Percentiles rank a stretch among this genome's conserved stretches.
These are phyloP conservation scores for Populus pruinosa DNA, from an alignment of 345 rosid genomes.

Conservation along the genomic window DNA sequence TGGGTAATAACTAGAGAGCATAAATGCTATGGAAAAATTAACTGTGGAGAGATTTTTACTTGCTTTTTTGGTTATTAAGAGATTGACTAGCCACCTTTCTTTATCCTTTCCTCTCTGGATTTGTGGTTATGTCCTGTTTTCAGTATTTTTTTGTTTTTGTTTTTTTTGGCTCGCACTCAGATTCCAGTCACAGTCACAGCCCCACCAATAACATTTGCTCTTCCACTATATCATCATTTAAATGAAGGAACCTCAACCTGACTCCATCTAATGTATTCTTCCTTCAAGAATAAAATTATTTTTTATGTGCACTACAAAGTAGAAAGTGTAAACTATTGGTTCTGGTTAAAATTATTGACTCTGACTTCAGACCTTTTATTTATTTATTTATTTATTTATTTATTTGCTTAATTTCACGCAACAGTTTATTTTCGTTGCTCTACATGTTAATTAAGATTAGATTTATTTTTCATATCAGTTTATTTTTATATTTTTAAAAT, in stretches of 20 bases:
- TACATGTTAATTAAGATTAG: no score
- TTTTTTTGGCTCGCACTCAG: no score
- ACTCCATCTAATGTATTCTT: background rate
- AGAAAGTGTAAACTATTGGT: background rate
- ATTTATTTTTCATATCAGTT: no score
- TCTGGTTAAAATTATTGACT: background rate
- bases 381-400: no score
- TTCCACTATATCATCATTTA: background rate
- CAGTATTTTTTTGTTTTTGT: background rate
- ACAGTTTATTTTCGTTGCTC: no score
- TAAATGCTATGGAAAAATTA: conserved; percentile 24
- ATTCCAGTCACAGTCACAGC: no score
- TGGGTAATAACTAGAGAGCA: background rate
- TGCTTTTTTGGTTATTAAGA: background rate
- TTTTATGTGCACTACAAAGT: background rate
- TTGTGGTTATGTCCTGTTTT: conserved; percentile 12
- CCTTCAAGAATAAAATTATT: background rate
- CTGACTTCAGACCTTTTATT: background rate
- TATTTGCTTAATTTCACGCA: no score
- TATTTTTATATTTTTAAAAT: no score
- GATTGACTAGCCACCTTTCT: background rate
- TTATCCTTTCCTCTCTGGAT: conserved; percentile 17
- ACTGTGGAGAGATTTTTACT: conserved; percentile 3
- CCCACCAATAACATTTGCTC: background rate
- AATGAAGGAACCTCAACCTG: no score